Conservation (phyloP, 345 rosid genomes). For the Corchorus olitorius region DNA sequence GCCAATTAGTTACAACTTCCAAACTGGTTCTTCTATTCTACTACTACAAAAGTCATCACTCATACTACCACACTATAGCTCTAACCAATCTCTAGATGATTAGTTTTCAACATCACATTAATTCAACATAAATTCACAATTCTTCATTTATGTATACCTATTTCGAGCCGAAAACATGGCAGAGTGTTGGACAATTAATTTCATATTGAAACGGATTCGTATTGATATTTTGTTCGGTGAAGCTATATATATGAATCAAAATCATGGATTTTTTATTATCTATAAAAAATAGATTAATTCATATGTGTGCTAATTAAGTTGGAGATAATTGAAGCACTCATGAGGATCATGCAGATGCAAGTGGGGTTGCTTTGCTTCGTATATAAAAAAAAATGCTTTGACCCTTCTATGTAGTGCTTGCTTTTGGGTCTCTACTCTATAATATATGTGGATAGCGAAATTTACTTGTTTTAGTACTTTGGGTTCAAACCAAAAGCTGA, state of each 20-base stretch:
- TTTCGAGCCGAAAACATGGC: not conserved
- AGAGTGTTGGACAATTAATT: too few species aligned
- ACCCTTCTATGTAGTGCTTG: not conserved
- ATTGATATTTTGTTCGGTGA: too few species aligned
- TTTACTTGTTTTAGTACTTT: not conserved
- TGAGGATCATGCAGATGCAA: not conserved
- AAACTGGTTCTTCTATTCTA: conserved; percentile 33
- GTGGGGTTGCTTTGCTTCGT: not conserved
- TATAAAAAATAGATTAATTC: too few species aligned
- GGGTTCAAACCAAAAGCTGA: not conserved
- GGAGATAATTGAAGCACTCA: not conserved
- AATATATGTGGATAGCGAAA: not conserved
- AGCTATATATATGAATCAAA: too few species aligned
- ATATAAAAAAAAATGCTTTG: not conserved
- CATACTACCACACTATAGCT: not conserved
- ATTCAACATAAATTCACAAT: not conserved
- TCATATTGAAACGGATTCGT: too few species aligned
- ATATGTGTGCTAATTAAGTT: not conserved
- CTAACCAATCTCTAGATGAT: not conserved
- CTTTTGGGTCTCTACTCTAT: not conserved
- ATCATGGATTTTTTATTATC: too few species aligned
- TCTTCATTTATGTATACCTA: not conserved
- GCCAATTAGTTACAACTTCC: conserved; percentile 39
- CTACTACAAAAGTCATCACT: conserved; percentile 5
- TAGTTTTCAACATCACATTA: not conserved